phyloP scores from a whole-genome alignment of 495 filamentous ascomycete species.

The Achaetomiella virescens region DNA sequence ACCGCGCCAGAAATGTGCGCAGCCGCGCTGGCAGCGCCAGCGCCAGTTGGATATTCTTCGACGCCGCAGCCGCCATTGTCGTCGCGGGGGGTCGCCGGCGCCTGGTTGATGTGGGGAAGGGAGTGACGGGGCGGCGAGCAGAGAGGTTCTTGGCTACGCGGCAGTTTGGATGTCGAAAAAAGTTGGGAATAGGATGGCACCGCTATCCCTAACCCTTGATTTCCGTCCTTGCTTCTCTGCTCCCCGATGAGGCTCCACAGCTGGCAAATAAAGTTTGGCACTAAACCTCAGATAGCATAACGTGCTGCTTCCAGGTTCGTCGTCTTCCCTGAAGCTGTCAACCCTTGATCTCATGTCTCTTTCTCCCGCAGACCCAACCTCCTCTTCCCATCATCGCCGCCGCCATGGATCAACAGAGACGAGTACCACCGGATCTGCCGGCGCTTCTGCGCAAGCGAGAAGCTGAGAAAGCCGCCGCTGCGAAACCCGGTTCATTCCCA shows the following conservation, averaged over 20 bases:
- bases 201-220: neutral
- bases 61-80: slow-evolving; percentile 26
- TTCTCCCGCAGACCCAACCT: neutral
- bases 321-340: neutral
- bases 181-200: neutral
- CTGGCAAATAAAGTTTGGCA: no score
- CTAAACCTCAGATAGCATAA: no score
- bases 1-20: slow-evolving; percentile 82
- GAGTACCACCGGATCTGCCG: slow-evolving; percentile 41
- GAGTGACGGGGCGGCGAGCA: neutral
- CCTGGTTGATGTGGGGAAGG: neutral
- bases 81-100: neutral
- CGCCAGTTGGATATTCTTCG: slow-evolving; percentile 54
- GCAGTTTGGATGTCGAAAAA: slow-evolving; percentile 8
- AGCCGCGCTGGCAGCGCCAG: slow-evolving; percentile 64
- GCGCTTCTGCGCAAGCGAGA: slow-evolving; percentile 44
- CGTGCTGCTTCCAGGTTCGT: neutral
- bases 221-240: neutral
- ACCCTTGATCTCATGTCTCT: neutral
- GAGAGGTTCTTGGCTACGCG: neutral
- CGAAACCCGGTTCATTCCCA: slow-evolving; percentile 87
- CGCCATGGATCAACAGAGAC: slow-evolving; percentile 17
- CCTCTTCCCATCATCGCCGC: neutral
- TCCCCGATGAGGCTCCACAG: no score
- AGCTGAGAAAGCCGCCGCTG: slow-evolving; percentile 38